These are phyloP conservation scores for Vitis hybrid DNA, from an alignment of 177 flowering plant genomes.

Conservation along the genomic window DNA sequence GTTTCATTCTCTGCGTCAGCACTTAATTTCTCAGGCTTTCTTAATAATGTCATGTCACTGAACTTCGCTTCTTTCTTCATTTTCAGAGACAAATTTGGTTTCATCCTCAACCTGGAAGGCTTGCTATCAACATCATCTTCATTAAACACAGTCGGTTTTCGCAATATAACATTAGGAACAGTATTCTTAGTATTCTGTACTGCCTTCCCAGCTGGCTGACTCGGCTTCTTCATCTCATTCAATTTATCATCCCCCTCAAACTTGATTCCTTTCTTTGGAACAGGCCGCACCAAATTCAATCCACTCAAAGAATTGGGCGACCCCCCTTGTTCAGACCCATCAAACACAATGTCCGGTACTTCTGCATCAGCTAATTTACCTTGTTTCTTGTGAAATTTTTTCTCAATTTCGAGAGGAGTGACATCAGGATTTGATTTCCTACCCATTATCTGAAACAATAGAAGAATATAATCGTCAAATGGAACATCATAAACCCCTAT, in stretches of 20 bases:
- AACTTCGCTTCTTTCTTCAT: slow-evolving; percentile 58
- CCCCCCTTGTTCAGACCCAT: slow-evolving; percentile 27
- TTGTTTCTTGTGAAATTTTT: slow-evolving; percentile 51
- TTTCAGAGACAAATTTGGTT: slow-evolving; percentile 65
- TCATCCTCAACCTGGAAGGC: slow-evolving; percentile 51
- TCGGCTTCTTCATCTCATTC: slow-evolving; percentile 30
- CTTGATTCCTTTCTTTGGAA: slow-evolving; percentile 48
- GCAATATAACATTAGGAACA: slow-evolving; percentile 60
- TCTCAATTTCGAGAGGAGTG: slow-evolving; percentile 75
- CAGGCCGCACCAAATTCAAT: slow-evolving; percentile 59
- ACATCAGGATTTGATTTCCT: slow-evolving; percentile 71
- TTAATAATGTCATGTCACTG: slow-evolving; percentile 67
- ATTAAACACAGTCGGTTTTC: slow-evolving; percentile 62
- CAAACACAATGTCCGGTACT: slow-evolving; percentile 43
- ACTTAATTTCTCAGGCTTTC: slow-evolving; percentile 55
- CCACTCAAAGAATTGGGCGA: slow-evolving; percentile 23
- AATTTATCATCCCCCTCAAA: slow-evolving; percentile 29
- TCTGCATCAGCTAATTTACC: slow-evolving; percentile 36
- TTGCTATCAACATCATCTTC: slow-evolving; percentile 50
- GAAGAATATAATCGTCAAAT: slow-evolving; percentile 6
- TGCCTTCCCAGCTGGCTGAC: slow-evolving; percentile 18
- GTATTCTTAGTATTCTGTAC: slow-evolving; percentile 24
- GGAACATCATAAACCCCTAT: background rate
- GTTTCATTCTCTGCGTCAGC: background rate
- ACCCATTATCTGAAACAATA: slow-evolving; percentile 60